Evolutionary conservation across 306 rosid genomes (phyloP), one percentile per base, ranked within the genome.

Genomic region (Lathyrus aphaca): DNA sequence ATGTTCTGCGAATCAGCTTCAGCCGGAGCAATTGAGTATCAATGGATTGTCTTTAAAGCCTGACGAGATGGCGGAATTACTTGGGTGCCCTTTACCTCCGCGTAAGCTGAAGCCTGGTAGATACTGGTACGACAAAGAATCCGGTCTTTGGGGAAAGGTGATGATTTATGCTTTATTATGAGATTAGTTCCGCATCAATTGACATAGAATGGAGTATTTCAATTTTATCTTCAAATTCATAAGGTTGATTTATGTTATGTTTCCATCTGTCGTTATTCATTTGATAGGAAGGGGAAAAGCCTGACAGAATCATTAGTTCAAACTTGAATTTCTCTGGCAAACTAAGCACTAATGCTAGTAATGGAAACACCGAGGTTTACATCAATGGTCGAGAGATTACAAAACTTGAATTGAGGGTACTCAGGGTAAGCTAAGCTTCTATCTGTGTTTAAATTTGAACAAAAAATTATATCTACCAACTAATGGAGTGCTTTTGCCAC

Each of bases 111-210:
- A 91, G 86, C 99, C 99, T 29, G 97, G 99, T 72, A 86, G 88
- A 86, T 95, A 95, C 78, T 95, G 97, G 99, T 95, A 95, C 56
- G 99, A 95, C 86, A 95, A 95, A 83, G 99, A 95, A 79, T 95
- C 99, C 21, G 99, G 96, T 71, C 82, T 83, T 30, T 95, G 97
- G 97, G 97, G 99, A 84, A 91, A 91, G 96, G 99, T 95, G 78
- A 80, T 82, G 57, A 45, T 79, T 64, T 65, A 32, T 74, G 56
- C 69, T 64, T 29, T 25, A n/a, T 49, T 71, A 53, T 49, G 44
- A 21, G 42, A 17, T 62, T 62, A 32, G 43, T 77, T 78, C 59
- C 45, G n/a, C 44, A 66, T 63, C 70, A 11, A 21, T 69, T 72
- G 53, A 37, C 48, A 23, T 17, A n/a, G 16, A 38, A 69, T 54